Conservation (phyloP, 2,329 filamentous ascomycete genomes). For the Penicillium griseofulvum region DNA sequence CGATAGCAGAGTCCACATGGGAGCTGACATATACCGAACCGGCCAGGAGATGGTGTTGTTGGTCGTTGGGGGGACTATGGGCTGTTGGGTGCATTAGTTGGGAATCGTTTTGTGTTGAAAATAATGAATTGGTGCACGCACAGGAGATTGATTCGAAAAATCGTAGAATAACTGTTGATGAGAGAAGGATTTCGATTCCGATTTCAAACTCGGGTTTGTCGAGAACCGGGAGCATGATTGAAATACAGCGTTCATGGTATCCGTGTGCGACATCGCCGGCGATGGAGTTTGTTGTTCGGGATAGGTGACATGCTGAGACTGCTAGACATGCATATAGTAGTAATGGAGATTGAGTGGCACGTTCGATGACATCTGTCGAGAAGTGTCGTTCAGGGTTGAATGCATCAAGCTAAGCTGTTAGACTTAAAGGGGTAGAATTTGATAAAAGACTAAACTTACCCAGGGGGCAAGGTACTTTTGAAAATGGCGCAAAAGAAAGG, state of each 20-base stretch:
- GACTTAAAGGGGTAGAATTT: neutral
- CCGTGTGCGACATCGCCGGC: slow-evolving; percentile 30
- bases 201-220: slow-evolving; percentile 32
- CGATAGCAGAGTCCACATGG: slow-evolving; percentile 34
- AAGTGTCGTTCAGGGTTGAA: slow-evolving; percentile 34
- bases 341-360: slow-evolving; percentile 31
- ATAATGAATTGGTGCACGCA: slow-evolving; percentile 13
- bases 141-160: slow-evolving; percentile 39
- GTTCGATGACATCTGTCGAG: slow-evolving; percentile 31
- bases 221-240: slow-evolving; percentile 34
- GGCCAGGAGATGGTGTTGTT: slow-evolving; percentile 35
- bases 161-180: slow-evolving; percentile 36
- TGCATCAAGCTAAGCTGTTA: slow-evolving; percentile 29
- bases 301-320: slow-evolving; percentile 35
- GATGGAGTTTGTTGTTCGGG: slow-evolving; percentile 30
- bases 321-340: slow-evolving; percentile 36
- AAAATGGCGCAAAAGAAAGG: slow-evolving; percentile 36
- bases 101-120: neutral
- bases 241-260: slow-evolving; percentile 37
- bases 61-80: slow-evolving; percentile 33
- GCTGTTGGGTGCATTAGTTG: slow-evolving; percentile 19
- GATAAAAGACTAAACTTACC: slow-evolving; percentile 18
- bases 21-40: slow-evolving; percentile 38
- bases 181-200: slow-evolving; percentile 34
- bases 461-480: slow-evolving; percentile 33